Conservation (phyloP, 1,284 basidiomycete species). For the Leccinum solheimii region DNA sequence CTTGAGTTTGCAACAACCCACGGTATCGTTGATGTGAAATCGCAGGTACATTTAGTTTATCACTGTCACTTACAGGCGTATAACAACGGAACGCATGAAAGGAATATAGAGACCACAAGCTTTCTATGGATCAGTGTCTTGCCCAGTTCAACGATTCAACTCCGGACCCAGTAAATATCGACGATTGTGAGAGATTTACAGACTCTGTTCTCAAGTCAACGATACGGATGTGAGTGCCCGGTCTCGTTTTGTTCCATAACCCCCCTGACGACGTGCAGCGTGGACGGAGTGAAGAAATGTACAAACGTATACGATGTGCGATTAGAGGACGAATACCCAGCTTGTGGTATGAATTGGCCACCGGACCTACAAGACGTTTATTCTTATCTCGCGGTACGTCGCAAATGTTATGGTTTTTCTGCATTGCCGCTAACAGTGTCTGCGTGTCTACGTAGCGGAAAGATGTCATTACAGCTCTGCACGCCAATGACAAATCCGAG, state of each 20-base stretch:
- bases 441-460: constrained; percentile 48
- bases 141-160: constrained; percentile 49
- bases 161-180: constrained; percentile 63
- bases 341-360: constrained; percentile 99
- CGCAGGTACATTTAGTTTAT: constrained; percentile 50
- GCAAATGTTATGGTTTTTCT: background rate
- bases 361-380: constrained; percentile 81
- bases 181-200: constrained; percentile 69
- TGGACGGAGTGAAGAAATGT: constrained; percentile 75
- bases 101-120: constrained; percentile 65
- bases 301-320: constrained; percentile 97
- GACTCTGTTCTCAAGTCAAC: constrained; percentile 60
- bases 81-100: constrained; percentile 28
- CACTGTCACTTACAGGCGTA: background rate
- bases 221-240: constrained; percentile 59
- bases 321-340: constrained; percentile 79
- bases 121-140: constrained; percentile 66
- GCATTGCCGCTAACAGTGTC: background rate
- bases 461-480: constrained; percentile 83
- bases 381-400: constrained; percentile 76
- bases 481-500: constrained; percentile 77
- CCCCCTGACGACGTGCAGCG: constrained; percentile 42
- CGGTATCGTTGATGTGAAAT: constrained; percentile 73
- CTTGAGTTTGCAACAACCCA: constrained; percentile 85
- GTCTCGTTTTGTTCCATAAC: background rate